Conservation (phyloP, 2,329 filamentous ascomycete genomes). For the Aspergillus arachidicola region DNA sequence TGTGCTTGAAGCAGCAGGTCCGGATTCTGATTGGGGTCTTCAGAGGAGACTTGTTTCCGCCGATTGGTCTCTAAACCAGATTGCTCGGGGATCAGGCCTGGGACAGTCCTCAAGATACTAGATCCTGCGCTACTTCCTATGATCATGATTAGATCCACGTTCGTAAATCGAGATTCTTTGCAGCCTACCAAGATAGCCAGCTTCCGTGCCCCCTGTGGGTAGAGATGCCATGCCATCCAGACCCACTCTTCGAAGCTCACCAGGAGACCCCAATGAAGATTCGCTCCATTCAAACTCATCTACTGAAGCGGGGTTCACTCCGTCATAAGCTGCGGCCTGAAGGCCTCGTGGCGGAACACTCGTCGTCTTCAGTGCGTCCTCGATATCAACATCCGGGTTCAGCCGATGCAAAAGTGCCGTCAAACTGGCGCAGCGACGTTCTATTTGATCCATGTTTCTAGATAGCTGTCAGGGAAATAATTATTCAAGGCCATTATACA, state of each 20-base stretch:
- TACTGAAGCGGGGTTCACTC: neutral
- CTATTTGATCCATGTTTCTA: conserved; percentile 20
- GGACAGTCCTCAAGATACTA: no score
- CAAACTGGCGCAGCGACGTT: conserved; percentile 15
- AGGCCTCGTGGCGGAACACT: no score
- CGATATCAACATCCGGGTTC: conserved; percentile 17
- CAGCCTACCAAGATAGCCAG: conserved; percentile 20
- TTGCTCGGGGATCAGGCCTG: no score
- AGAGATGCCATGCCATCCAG: conserved; percentile 22
- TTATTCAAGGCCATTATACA: neutral
- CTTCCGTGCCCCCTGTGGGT: conserved; percentile 6
- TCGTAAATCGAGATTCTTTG: neutral
- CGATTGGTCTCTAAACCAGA: no score
- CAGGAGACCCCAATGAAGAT: conserved; percentile 7
- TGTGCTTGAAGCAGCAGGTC: neutral
- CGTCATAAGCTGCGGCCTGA: no score
- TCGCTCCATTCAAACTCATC: conserved; percentile 20
- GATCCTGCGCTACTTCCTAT: no score
- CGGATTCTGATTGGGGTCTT: no score
- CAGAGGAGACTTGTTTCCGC: no score
- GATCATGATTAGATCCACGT: no score
- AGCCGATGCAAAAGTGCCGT: conserved; percentile 10
- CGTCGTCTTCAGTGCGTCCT: neutral
- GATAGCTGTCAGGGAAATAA: no score
- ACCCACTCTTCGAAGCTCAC: neutral